phyloP scores from a whole-genome alignment of 1,139 yeast species.

The Arxiozyma bovina region DNA sequence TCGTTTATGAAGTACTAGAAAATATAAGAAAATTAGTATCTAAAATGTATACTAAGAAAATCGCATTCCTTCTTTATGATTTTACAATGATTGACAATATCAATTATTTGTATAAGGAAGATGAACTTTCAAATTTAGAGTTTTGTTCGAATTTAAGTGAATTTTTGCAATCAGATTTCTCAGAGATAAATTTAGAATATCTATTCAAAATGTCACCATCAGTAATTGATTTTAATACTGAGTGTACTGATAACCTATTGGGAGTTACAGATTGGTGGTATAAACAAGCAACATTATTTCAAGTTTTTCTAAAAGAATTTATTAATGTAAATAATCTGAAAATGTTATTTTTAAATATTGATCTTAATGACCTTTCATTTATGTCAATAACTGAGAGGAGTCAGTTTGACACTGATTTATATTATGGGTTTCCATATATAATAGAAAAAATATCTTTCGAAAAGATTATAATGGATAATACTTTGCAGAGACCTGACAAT shows the following conservation, averaged over 20 bases:
- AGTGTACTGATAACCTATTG: constrained; percentile 7
- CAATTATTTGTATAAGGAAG: constrained; percentile 37
- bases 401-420: constrained; percentile 23
- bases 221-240: constrained; percentile 25
- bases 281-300: constrained; percentile 32
- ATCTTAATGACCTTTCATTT: constrained; percentile 5
- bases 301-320: constrained; percentile 25
- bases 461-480: neutral
- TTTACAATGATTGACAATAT: constrained; percentile 38
- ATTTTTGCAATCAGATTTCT: constrained; percentile 33
- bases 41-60: constrained; percentile 19
- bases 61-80: constrained; percentile 38
- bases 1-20: constrained; percentile 31
- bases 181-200: constrained; percentile 31
- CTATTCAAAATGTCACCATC: constrained; percentile 36
- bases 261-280: constrained; percentile 34
- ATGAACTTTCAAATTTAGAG: constrained; percentile 34
- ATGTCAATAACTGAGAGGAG: constrained; percentile 2
- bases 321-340: constrained; percentile 31
- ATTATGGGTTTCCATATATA: constrained; percentile 34
- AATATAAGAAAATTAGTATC: constrained; percentile 22
- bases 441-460: constrained; percentile 3
- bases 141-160: constrained; percentile 37
- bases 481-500: neutral
- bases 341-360: constrained; percentile 30